Percentiles rank a stretch among this genome's conserved stretches.
phyloP scores from a whole-genome alignment of 2,329 filamentous ascomycete species.

The Aspergillus novofumigatus region DNA sequence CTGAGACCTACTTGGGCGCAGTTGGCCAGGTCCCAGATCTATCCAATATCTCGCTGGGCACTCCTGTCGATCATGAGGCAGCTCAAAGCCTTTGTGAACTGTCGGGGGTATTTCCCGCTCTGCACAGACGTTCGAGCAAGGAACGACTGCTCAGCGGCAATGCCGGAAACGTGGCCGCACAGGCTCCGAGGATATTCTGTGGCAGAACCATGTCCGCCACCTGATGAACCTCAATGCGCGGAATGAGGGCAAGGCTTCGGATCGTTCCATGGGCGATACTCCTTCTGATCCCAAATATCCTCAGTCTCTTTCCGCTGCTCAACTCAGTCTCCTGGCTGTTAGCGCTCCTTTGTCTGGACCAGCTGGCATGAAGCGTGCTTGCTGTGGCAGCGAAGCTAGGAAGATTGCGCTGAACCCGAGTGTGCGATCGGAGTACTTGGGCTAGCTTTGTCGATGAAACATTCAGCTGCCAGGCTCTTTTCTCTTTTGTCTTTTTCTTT shows the following conservation, averaged over 20 bases:
- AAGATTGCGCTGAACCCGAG: constrained; percentile 34
- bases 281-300: constrained; percentile 21
- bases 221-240: constrained; percentile 28
- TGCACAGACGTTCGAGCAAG: constrained; percentile 8
- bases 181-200: constrained; percentile 33
- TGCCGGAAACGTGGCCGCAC: constrained; percentile 40
- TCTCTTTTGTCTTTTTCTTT: constrained; percentile 11
- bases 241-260: constrained; percentile 25
- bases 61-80: constrained; percentile 34
- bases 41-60: constrained; percentile 32
- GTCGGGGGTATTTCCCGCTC: constrained; percentile 28
- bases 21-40: constrained; percentile 30
- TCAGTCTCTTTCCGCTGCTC: constrained; percentile 11
- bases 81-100: constrained; percentile 41
- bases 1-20: constrained; percentile 26
- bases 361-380: constrained; percentile 38
- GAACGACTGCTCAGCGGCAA: constrained; percentile 17
- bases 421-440: constrained; percentile 29
- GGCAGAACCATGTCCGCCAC: constrained; percentile 38
- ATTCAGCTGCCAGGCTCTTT: not conserved
- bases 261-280: constrained; percentile 29
- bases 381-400: constrained; percentile 37
- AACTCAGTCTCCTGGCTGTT: constrained; percentile 18
- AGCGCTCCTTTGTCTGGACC: constrained; percentile 30
- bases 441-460: constrained; percentile 8